Evolutionary conservation across 2,329 filamentous ascomycete genomes (phyloP), one percentile per base, ranked within the genome.

Genomic region (Claviceps sorghi): DNA sequence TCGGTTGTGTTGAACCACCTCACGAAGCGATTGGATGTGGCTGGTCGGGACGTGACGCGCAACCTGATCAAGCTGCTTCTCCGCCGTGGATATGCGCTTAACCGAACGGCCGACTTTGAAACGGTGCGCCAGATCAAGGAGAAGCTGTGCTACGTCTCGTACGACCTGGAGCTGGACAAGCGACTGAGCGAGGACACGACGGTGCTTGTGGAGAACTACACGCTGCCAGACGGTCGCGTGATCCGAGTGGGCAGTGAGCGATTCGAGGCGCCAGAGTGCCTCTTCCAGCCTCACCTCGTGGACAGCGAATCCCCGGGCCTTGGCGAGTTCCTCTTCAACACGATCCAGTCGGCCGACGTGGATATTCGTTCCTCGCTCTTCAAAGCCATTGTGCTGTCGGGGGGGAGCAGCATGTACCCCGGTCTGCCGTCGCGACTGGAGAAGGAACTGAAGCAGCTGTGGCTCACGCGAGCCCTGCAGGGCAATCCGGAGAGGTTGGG

Each of bases 51-150:
- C 64, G 93, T 98, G 51, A 98, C 93, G n/a, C 86, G 91, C 63
- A 97, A 98, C 70, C 79, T 98, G 58, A 98, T 98, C 69, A 88
- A 89, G 49, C 83, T 98, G 49, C 83, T 98, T 21, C 80, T 95
- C 53, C 88, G 93, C 64, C 83, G 93, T 60, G 93, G 93, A 45
- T 98, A 98, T 69, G 89, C 93, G 38, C 82, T 98, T 57, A 98
- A 98, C 80, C 83, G 93, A 67, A 98, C 93, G 13, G 93, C 93
- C 66, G 93, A 98, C 69, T 98, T 98, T 69, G 93, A 98, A 72
- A 98, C 93, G 4, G 93, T 98, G 53, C 86, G 93, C 56, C 91
- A 97, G 69, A 97, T 98, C 75, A 98, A 98, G 75, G 93, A 98
- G 77, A 98, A 98, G 78, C 85, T 98, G 50, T 97, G 93, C 78